A percentile compares a stretch with the other conserved stretches of the same genome.
These are phyloP conservation scores for Rubroshorea leprosula DNA, from an alignment of 345 rosid species.

Conservation along the genomic window DNA sequence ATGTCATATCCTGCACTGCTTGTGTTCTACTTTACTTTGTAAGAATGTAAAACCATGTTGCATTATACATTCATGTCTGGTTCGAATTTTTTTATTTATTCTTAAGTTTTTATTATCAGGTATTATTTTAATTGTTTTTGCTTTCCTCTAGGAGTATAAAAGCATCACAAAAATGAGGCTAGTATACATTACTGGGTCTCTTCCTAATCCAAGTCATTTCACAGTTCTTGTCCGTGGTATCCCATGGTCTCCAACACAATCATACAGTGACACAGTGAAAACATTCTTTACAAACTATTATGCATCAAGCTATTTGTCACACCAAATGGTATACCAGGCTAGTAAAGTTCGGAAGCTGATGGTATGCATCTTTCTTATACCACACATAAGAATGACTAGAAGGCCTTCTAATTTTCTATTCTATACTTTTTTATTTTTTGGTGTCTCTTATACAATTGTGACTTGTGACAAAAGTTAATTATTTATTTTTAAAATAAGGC, in stretches of 20 bases:
- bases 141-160: constrained; percentile 61
- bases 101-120: constrained; percentile 1
- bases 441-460: too few relatives aligned
- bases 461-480: too few relatives aligned
- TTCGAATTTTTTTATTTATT: background rate
- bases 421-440: too few relatives aligned
- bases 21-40: constrained; percentile 85
- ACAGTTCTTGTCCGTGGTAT: constrained; percentile 80
- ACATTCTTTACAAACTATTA: constrained; percentile 67
- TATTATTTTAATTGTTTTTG: constrained; percentile 10
- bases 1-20: constrained; percentile 60
- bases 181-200: constrained; percentile 45
- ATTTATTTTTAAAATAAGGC: background rate
- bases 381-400: too few relatives aligned
- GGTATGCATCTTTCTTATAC: constrained; percentile 39
- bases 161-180: constrained; percentile 70
- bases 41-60: constrained; percentile 32
- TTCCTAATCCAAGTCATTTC: constrained; percentile 70
- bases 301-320: constrained; percentile 71
- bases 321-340: constrained; percentile 68
- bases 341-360: constrained; percentile 59
- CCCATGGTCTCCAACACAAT: constrained; percentile 59
- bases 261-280: constrained; percentile 64
- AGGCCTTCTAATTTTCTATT: too few relatives aligned
- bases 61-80: constrained; percentile 5